Percentiles rank a stretch among this genome's conserved stretches.
Evolutionary conservation across 371 early-diverging fungal genomes (phyloP).

Genomic region (Haplosporangium sp.): DNA sequence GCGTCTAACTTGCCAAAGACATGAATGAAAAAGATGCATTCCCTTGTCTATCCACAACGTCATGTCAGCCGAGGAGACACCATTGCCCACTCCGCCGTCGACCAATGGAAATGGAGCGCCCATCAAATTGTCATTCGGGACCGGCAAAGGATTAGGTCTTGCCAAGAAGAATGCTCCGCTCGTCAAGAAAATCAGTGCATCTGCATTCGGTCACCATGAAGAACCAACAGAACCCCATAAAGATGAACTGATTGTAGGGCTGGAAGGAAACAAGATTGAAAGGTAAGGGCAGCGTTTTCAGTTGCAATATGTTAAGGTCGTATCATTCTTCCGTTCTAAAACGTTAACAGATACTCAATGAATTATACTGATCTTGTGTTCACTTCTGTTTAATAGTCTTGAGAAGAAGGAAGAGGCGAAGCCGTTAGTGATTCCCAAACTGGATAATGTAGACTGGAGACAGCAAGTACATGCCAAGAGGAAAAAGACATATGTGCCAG

Average conservation of each 20-base stretch:
- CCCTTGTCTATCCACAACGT: background rate
- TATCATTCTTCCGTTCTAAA: background rate
- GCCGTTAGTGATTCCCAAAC: conserved; percentile 61
- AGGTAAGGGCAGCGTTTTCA: conserved; percentile 55
- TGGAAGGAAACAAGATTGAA: conserved; percentile 65
- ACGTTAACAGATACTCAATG: background rate
- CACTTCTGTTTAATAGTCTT: conserved; percentile 45
- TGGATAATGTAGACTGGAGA: conserved; percentile 64
- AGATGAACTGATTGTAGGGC: conserved; percentile 62
- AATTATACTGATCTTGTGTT: background rate
- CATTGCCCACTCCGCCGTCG: conserved; percentile 7
- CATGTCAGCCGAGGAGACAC: conserved; percentile 41
- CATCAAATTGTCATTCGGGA: conserved; percentile 42
- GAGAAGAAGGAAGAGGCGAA: conserved; percentile 56
- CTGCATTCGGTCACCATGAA: conserved; percentile 54
- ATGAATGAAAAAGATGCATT: background rate
- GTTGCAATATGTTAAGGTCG: background rate
- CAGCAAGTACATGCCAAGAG: conserved; percentile 56
- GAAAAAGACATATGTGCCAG: conserved; percentile 58
- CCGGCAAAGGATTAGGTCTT: conserved; percentile 19
- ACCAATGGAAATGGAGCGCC: conserved; percentile 26
- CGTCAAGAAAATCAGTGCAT: conserved; percentile 10
- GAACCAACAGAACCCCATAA: conserved; percentile 56
- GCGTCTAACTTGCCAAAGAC: background rate
- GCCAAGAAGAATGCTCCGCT: conserved; percentile 28